Evolutionary conservation across 2,329 filamentous ascomycete genomes (phyloP).

Genomic region (Aureobasidium leucospermi): DNA sequence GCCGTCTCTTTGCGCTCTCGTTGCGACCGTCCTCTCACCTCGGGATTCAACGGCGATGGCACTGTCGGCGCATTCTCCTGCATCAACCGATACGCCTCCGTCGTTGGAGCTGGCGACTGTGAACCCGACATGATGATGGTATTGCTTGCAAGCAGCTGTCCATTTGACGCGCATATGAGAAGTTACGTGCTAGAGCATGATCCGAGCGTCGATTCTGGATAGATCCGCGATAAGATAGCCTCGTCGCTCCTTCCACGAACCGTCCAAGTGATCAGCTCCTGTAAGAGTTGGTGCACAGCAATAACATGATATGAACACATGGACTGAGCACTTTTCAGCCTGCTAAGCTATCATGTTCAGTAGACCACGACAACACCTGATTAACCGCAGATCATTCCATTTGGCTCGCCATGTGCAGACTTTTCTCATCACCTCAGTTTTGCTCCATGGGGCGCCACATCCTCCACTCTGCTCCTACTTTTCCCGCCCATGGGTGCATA

Average conservation of each 20-base stretch:
- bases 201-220: not conserved
- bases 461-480: constrained; percentile 1
- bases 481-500: constrained; percentile 1
- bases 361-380: not conserved
- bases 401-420: not conserved
- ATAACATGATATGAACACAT: not conserved
- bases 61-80: constrained; percentile 64
- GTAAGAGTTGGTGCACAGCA: no score
- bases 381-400: not conserved
- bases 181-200: not conserved
- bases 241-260: no score
- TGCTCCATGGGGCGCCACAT: constrained; percentile 2
- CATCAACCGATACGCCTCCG: not conserved
- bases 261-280: not conserved
- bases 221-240: constrained; percentile 1
- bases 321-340: not conserved
- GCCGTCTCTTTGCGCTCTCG: constrained; percentile 44
- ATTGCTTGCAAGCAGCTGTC: not conserved
- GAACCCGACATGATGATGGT: not conserved
- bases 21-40: constrained; percentile 45
- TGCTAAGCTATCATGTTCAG: not conserved
- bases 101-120: constrained; percentile 1
- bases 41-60: constrained; percentile 67
- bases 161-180: not conserved
- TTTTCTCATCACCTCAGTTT: not conserved